A percentile compares a stretch with the other conserved stretches of the same genome.
These are phyloP conservation scores for Hypoxylon crocopeplum DNA, from an alignment of 495 filamentous ascomycete species.

Conservation along the genomic window DNA sequence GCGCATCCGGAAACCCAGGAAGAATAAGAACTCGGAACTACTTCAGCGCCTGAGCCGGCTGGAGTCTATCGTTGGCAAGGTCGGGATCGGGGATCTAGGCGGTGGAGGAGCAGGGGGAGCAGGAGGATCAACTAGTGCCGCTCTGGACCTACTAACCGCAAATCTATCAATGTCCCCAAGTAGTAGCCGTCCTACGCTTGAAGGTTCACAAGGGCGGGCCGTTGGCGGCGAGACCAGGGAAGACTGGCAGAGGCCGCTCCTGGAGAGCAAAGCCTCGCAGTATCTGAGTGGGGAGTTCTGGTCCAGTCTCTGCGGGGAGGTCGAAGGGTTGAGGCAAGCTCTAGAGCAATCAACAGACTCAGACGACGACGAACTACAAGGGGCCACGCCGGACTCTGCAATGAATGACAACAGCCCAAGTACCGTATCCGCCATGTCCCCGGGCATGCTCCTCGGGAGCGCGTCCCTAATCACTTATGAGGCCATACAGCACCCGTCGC, in stretches of 20 bases:
- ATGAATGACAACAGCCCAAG: conserved; percentile 53
- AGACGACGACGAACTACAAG: conserved; percentile 57
- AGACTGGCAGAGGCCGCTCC: conserved; percentile 24
- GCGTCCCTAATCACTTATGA: conserved; percentile 44
- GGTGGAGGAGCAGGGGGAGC: conserved; percentile 7
- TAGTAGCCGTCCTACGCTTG: conserved; percentile 31
- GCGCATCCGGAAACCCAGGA: conserved; percentile 50
- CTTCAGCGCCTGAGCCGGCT: conserved; percentile 70
- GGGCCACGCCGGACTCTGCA: conserved; percentile 54
- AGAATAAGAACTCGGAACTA: conserved; percentile 59
- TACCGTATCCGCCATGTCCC: conserved; percentile 62
- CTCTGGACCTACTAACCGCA: not conserved
- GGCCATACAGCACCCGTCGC: conserved; percentile 51
- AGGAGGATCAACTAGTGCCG: conserved; percentile 5
- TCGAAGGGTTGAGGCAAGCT: conserved; percentile 48
- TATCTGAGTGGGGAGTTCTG: conserved; percentile 84
- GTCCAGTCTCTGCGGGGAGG: conserved; percentile 77
- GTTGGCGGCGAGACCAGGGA: conserved; percentile 33
- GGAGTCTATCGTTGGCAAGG: conserved; percentile 72
- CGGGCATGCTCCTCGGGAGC: conserved; percentile 55
- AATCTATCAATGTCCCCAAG: not conserved
- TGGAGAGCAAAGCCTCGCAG: conserved; percentile 43
- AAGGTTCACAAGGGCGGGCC: conserved; percentile 46
- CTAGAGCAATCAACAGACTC: conserved; percentile 49
- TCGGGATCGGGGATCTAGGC: conserved; percentile 38